phyloP scores from a whole-genome alignment of 2,329 filamentous ascomycete species.

The Aspergillus sp. region DNA sequence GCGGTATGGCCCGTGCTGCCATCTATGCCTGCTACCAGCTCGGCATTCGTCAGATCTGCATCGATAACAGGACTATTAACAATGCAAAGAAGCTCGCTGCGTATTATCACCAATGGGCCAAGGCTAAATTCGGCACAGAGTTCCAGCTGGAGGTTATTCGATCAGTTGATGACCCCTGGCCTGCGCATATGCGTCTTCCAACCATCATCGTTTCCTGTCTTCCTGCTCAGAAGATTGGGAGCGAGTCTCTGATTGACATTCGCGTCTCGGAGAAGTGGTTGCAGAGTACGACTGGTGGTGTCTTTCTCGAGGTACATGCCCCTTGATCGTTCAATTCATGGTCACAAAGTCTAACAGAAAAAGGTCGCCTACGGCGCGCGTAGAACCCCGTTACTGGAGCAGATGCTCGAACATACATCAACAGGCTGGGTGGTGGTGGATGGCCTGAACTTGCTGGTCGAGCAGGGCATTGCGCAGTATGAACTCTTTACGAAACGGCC shows the following conservation, averaged over 20 bases:
- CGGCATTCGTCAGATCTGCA: neutral
- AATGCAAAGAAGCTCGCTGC: neutral
- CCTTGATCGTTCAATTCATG: accelerated
- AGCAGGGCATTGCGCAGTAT: slow-evolving; percentile 27
- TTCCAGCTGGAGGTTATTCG: neutral
- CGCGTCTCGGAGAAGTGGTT: neutral
- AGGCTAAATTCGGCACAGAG: neutral
- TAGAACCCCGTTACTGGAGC: neutral
- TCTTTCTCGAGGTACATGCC: neutral
- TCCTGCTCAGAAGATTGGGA: neutral
- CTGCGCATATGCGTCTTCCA: neutral
- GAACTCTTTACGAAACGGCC: slow-evolving; percentile 25
- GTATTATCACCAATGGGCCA: neutral
- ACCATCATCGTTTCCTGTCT: neutral
- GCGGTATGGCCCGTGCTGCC: slow-evolving; percentile 29
- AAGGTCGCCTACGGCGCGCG: neutral
- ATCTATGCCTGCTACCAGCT: slow-evolving; percentile 23
- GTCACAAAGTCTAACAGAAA: too few relatives aligned
- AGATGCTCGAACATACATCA: slow-evolving; percentile 4
- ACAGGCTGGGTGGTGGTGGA: slow-evolving; percentile 26
- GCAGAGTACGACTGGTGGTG: neutral
- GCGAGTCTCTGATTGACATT: neutral
- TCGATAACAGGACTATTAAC: neutral
- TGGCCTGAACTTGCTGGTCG: slow-evolving; percentile 21
- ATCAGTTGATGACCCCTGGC: neutral